These are phyloP conservation scores for Pyrenula aspistea DNA, from an alignment of 495 filamentous ascomycete species.

Conservation along the genomic window DNA sequence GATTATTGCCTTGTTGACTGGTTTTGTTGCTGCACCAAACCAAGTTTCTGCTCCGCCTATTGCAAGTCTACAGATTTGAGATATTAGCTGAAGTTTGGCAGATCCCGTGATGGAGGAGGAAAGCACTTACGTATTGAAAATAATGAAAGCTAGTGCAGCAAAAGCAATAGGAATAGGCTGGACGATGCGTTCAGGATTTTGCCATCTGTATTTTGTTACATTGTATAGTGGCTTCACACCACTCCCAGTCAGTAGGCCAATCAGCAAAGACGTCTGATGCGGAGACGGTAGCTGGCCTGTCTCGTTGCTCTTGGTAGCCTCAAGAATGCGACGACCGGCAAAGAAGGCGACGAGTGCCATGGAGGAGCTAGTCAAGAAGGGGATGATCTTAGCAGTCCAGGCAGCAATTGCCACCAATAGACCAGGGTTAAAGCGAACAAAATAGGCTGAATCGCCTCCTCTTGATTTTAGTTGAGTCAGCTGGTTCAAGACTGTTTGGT, in stretches of 20 bases:
- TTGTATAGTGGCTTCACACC: neutral
- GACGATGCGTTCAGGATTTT: neutral
- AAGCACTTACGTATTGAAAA: neutral
- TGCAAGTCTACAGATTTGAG: neutral
- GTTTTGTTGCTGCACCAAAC: neutral
- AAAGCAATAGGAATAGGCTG: neutral
- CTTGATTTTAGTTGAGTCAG: neutral
- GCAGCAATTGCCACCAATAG: slow-evolving; percentile 3
- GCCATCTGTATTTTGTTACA: neutral
- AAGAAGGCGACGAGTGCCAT: slow-evolving; percentile 4
- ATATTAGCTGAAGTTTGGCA: too few species aligned
- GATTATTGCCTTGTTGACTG: neutral
- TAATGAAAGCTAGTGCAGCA: neutral
- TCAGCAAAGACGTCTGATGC: neutral
- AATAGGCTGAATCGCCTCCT: slow-evolving; percentile 4
- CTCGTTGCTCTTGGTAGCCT: neutral
- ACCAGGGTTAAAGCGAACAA: slow-evolving; percentile 4
- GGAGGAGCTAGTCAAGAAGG: slow-evolving; percentile 3
- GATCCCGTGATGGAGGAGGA: neutral
- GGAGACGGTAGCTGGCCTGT: neutral
- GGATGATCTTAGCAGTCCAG: slow-evolving; percentile 4
- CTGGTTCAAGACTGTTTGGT: neutral
- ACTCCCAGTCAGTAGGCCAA: neutral
- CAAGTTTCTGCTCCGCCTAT: neutral
- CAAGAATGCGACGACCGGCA: neutral